Percentiles rank a stretch among this genome's conserved stretches.
Evolutionary conservation across 1,284 basidiomycete genomes (phyloP).

Genomic region (Gomphus bonarii): DNA sequence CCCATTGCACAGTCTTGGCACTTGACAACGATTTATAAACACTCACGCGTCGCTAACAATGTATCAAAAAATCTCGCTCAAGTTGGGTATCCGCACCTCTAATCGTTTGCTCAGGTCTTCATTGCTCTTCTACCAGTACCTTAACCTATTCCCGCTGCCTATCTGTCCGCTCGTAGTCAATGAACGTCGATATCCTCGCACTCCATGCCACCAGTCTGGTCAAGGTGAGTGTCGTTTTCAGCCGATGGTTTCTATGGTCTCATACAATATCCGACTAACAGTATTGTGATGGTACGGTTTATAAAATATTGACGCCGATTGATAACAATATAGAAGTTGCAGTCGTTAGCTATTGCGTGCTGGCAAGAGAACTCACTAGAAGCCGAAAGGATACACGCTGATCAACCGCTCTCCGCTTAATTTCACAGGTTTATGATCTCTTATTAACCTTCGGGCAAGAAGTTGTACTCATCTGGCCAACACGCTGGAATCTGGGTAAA

Average conservation of each 20-base stretch:
- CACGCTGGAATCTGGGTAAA: conserved; percentile 7
- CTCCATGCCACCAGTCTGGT: not conserved
- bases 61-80: too few species aligned
- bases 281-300: not conserved
- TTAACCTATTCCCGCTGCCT: not conserved
- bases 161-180: not conserved
- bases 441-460: conserved; percentile 2
- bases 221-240: not conserved
- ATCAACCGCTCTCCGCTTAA: not conserved
- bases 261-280: not conserved
- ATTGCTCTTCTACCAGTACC: too few species aligned
- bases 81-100: too few species aligned
- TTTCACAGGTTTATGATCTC: conserved; percentile 2
- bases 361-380: not conserved
- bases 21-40: too few species aligned
- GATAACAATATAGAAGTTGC: not conserved
- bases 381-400: too few species aligned
- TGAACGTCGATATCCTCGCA: not conserved
- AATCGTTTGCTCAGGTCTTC: too few species aligned
- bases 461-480: conserved; percentile 7
- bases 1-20: too few species aligned
- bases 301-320: not conserved
- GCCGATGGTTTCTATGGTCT: not conserved
- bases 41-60: too few species aligned
- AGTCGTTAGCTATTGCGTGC: not conserved